A percentile compares a stretch with the other conserved stretches of the same genome.
phyloP scores from a whole-genome alignment of 2,329 filamentous ascomycete genomes.

The Aspergillus pseudoglaucus region DNA sequence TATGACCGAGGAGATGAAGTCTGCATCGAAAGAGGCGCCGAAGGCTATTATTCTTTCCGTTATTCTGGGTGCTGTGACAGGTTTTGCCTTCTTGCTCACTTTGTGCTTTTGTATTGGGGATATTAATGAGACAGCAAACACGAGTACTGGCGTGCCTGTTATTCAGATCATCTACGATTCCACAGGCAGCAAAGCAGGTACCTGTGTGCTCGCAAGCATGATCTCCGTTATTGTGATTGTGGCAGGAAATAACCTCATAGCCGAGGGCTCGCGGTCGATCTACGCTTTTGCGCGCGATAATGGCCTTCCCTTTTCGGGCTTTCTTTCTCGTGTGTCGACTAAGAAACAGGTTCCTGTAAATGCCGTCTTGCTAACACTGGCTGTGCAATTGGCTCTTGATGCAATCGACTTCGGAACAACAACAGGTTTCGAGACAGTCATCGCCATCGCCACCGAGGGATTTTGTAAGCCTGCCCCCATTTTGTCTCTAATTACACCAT shows the following conservation, averaged over 20 bases:
- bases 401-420: constrained; percentile 51
- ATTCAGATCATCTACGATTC: constrained; percentile 48
- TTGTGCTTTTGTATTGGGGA: constrained; percentile 47
- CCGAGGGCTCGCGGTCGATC: constrained; percentile 39
- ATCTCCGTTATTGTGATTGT: constrained; percentile 42
- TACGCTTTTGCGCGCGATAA: constrained; percentile 24
- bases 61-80: constrained; percentile 38
- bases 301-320: constrained; percentile 36
- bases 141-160: constrained; percentile 44
- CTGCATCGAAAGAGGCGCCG: constrained; percentile 46
- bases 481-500: not conserved
- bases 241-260: constrained; percentile 37
- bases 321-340: constrained; percentile 42
- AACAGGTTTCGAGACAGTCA: constrained; percentile 51
- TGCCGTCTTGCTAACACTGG: constrained; percentile 42
- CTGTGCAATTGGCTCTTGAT: constrained; percentile 48
- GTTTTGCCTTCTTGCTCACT: constrained; percentile 42
- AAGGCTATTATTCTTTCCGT: constrained; percentile 41
- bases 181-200: constrained; percentile 36
- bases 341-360: constrained; percentile 45
- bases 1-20: constrained; percentile 52
- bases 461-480: constrained; percentile 39
- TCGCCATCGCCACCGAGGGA: constrained; percentile 52
- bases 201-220: constrained; percentile 38
- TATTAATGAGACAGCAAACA: constrained; percentile 39